Percentiles rank a stretch among this genome's conserved stretches.
These are phyloP conservation scores for Golubevia sp. DNA, from an alignment of 1,284 basidiomycete genomes.

Conservation along the genomic window DNA sequence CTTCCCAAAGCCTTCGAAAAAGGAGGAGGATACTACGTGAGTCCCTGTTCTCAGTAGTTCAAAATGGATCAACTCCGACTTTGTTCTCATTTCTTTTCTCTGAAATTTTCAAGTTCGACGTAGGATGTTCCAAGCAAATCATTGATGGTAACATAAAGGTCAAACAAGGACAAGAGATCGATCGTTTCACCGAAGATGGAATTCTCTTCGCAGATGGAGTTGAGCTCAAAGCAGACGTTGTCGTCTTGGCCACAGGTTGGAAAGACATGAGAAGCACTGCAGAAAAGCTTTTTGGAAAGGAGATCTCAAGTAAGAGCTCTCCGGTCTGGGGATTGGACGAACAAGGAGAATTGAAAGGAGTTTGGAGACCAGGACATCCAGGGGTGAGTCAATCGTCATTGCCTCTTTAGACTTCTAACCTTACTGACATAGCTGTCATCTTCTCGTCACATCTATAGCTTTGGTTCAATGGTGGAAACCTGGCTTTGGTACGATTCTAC, in stretches of 20 bases:
- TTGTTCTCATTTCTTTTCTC: neutral
- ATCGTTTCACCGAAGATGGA: constrained; percentile 5
- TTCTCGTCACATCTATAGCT: neutral
- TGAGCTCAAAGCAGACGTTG: constrained; percentile 11
- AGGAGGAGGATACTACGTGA: too few relatives aligned
- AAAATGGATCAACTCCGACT: too few relatives aligned
- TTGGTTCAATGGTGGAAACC: constrained; percentile 10
- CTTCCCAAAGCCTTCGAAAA: too few relatives aligned
- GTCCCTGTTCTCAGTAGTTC: too few relatives aligned
- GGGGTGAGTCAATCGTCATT: neutral
- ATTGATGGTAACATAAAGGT: constrained; percentile 13
- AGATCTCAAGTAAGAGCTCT: neutral
- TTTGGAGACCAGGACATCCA: constrained; percentile 8
- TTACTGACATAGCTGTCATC: too few relatives aligned
- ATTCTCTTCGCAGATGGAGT: constrained; percentile 12
- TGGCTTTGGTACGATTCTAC: constrained; percentile 6
- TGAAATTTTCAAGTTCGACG: constrained; percentile 12
- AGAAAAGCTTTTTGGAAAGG: constrained; percentile 6
- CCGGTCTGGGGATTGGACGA: constrained; percentile 13
- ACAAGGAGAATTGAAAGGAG: constrained; percentile 13
- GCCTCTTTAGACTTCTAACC: too few relatives aligned
- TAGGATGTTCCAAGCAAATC: constrained; percentile 9
- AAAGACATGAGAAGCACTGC: constrained; percentile 12
- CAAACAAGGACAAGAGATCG: constrained; percentile 10
- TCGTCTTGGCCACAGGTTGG: constrained; percentile 13